Conservation (phyloP, 2,329 filamentous ascomycete species). For the Trichophyton verrucosum region DNA sequence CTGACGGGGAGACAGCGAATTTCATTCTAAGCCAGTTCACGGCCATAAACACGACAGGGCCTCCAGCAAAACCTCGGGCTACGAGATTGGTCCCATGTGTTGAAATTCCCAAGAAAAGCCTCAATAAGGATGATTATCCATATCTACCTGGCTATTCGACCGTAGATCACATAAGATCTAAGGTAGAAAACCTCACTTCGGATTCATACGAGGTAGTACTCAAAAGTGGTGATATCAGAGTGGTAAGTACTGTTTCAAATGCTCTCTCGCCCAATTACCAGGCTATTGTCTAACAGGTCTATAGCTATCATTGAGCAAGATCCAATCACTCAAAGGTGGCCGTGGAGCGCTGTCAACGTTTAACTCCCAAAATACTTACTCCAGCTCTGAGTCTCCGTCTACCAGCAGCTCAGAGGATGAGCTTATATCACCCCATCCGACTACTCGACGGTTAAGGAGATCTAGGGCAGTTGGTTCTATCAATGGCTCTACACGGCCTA, state of each 20-base stretch:
- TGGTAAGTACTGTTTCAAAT: not conserved
- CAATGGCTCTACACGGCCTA: not conserved
- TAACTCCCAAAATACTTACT: not conserved
- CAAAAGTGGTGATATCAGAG: slow-evolving; percentile 11
- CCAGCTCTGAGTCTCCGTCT: not conserved
- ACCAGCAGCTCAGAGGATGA: slow-evolving; percentile 1
- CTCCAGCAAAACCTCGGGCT: not conserved
- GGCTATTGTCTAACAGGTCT: not conserved
- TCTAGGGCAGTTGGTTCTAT: not conserved
- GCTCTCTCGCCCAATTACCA: not conserved
- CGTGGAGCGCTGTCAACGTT: slow-evolving; percentile 5
- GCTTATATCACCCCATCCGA: not conserved
- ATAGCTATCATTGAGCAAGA: slow-evolving; percentile 5
- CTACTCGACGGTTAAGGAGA: not conserved
- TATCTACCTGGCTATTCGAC: slow-evolving; percentile 12
- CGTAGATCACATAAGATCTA: slow-evolving; percentile 11
- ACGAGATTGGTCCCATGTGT: slow-evolving; percentile 10
- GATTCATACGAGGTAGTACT: slow-evolving; percentile 9
- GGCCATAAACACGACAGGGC: slow-evolving; percentile 5
- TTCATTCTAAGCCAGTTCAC: slow-evolving; percentile 12
- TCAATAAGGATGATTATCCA: slow-evolving; percentile 8
- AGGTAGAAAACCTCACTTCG: not conserved
- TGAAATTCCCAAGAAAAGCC: slow-evolving; percentile 11
- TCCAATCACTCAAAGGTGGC: slow-evolving; percentile 5
- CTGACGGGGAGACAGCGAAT: slow-evolving; percentile 4